phyloP scores from a whole-genome alignment of 768 basidiomycete species.

The Nidularia sp. region DNA sequence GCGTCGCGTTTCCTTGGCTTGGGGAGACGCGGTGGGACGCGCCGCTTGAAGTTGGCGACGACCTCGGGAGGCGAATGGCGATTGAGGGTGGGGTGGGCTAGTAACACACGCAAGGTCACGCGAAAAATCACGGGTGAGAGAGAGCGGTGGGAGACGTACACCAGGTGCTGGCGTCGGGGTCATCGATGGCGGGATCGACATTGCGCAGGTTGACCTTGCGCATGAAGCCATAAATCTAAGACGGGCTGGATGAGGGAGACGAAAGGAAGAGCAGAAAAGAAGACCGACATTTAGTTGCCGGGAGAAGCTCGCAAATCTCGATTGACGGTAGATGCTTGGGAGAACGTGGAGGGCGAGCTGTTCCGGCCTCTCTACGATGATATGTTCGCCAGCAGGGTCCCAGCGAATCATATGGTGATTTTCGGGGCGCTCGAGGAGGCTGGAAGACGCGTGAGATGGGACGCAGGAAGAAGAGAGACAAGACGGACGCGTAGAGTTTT shows the following conservation, averaged over 20 bases:
- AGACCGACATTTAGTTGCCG: constrained; percentile 89
- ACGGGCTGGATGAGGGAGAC: constrained; percentile 14
- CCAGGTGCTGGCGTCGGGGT: constrained; percentile 96
- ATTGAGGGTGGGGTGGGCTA: constrained; percentile 89
- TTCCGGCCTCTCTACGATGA: constrained; percentile 92
- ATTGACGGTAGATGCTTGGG: constrained; percentile 93
- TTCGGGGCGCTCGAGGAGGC: constrained; percentile 85
- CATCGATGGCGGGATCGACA: constrained; percentile 91
- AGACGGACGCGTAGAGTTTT: constrained; percentile 88
- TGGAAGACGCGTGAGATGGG: constrained; percentile 24
- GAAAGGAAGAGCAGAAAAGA: constrained; percentile 23
- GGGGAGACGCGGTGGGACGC: constrained; percentile 88
- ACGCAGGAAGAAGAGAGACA: neutral
- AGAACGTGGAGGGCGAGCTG: constrained; percentile 93
- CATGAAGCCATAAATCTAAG: constrained; percentile 97
- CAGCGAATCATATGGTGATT: constrained; percentile 97
- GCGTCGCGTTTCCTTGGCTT: constrained; percentile 81
- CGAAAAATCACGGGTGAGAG: constrained; percentile 8
- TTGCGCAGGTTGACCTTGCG: constrained; percentile 95
- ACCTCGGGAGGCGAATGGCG: constrained; percentile 87
- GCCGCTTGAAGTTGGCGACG: constrained; percentile 92
- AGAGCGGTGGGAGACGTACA: constrained; percentile 54
- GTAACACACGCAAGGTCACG: constrained; percentile 8
- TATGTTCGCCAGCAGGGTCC: constrained; percentile 90
- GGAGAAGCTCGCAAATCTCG: constrained; percentile 95